Percentiles rank a stretch among this genome's conserved stretches.
Evolutionary conservation across 257 asterid species (phyloP).

Genomic region (Henckelia pumila): DNA sequence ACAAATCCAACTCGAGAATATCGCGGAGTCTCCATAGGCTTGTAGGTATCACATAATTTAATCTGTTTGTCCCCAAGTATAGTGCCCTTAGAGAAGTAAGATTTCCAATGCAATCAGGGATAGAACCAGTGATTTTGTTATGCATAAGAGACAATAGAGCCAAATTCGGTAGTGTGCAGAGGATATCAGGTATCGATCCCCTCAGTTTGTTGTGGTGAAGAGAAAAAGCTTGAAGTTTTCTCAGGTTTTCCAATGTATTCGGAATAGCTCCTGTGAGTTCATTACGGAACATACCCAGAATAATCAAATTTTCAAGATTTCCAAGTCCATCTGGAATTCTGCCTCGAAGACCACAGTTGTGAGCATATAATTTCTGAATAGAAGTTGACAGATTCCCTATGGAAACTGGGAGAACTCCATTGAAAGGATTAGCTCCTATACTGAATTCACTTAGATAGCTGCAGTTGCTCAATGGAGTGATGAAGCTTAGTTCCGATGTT

Average conservation of each 20-base stretch:
- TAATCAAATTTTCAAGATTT: conserved; percentile 18
- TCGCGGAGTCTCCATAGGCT: conserved; percentile 20
- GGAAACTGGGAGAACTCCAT: conserved; percentile 24
- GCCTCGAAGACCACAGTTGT: conserved; percentile 7
- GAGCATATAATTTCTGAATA: background rate
- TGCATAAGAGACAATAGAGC: background rate
- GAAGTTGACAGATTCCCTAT: conserved; percentile 30
- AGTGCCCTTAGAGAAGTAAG: background rate
- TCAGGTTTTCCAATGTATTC: background rate
- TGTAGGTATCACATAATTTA: conserved; percentile 19
- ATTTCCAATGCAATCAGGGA: conserved; percentile 28
- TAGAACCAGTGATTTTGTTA: conserved; percentile 21
- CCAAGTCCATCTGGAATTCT: conserved; percentile 24
- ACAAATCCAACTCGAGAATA: conserved; percentile 18
- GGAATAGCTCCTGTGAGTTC: conserved; percentile 22
- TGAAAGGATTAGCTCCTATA: background rate
- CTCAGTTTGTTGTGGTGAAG: background rate
- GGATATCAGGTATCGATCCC: conserved; percentile 14
- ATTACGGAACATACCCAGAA: background rate
- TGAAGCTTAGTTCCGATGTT: conserved; percentile 21
- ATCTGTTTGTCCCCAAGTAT: conserved; percentile 5
- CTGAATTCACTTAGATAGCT: background rate
- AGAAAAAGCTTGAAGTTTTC: conserved; percentile 9
- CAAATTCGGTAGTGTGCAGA: conserved; percentile 3
- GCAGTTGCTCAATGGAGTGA: conserved; percentile 26